Conservation (phyloP, 2,329 filamentous ascomycete species). For the Alternaria sp. region DNA sequence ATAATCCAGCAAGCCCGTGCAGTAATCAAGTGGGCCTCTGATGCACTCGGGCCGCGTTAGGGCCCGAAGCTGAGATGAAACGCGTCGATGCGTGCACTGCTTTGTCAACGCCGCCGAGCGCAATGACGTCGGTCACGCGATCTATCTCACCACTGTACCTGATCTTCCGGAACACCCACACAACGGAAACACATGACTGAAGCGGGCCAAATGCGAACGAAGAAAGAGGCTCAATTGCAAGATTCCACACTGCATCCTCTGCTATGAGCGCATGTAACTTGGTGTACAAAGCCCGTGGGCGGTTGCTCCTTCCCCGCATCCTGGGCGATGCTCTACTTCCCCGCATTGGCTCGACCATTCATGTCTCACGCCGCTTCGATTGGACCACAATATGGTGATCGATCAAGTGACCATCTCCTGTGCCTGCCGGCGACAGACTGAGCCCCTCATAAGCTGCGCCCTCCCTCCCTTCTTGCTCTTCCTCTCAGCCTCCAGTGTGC, state of each 20-base stretch:
- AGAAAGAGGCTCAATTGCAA: conserved; percentile 37
- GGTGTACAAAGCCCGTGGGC: conserved; percentile 20
- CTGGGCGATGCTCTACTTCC: conserved; percentile 32
- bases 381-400: conserved; percentile 39
- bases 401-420: conserved; percentile 48
- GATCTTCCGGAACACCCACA: conserved; percentile 16
- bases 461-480: conserved; percentile 36
- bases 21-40: conserved; percentile 32
- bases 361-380: conserved; percentile 42
- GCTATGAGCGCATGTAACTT: not conserved
- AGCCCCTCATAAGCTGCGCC: conserved; percentile 49
- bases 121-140: conserved; percentile 50
- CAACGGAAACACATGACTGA: conserved; percentile 9
- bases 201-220: conserved; percentile 4
- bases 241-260: conserved; percentile 12
- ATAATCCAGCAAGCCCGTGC: conserved; percentile 25
- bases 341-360: conserved; percentile 38
- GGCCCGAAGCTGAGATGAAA: conserved; percentile 33
- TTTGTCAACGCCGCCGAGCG: conserved; percentile 25
- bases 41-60: conserved; percentile 19
- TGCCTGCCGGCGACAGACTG: conserved; percentile 33
- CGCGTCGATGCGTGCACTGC: conserved; percentile 28
- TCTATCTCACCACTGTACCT: conserved; percentile 33
- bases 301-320: conserved; percentile 30
- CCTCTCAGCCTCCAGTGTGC: conserved; percentile 39